These are phyloP conservation scores for Anthostomella pinea DNA, from an alignment of 2,329 filamentous ascomycete species.

Conservation along the genomic window DNA sequence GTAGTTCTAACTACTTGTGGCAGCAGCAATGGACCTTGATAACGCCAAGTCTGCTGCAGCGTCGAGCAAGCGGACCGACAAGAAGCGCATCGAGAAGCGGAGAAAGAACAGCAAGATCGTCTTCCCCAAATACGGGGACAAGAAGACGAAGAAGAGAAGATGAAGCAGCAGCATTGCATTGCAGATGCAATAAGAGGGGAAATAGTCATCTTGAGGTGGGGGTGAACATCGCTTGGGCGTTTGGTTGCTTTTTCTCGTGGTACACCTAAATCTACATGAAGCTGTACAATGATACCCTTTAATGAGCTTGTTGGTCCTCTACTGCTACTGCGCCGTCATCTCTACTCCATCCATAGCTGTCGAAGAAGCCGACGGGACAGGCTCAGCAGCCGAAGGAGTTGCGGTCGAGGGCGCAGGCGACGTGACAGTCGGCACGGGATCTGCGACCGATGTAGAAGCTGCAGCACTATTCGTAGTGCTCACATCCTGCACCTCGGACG, in stretches of 20 bases:
- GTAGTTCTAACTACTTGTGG: no score
- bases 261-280: slow-evolving; percentile 21
- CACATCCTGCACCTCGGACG: no score
- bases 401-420: no score
- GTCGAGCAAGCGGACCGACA: slow-evolving; percentile 36
- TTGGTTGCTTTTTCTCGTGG: slow-evolving; percentile 21
- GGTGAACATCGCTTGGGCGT: slow-evolving; percentile 22
- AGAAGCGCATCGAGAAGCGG: slow-evolving; percentile 57
- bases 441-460: no score
- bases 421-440: no score
- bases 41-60: slow-evolving; percentile 34
- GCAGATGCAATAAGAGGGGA: not conserved
- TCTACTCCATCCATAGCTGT: slow-evolving; percentile 4
- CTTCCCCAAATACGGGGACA: slow-evolving; percentile 57
- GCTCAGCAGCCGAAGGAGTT: no score
- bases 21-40: slow-evolving; percentile 58
- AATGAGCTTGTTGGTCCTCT: slow-evolving; percentile 5
- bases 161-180: slow-evolving; percentile 23
- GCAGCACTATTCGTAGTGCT: no score
- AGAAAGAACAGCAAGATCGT: slow-evolving; percentile 57
- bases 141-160: slow-evolving; percentile 46
- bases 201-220: slow-evolving; percentile 1
- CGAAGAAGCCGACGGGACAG: no score
- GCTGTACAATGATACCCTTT: slow-evolving; percentile 27
- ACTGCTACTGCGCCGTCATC: slow-evolving; percentile 6